Percentiles rank a stretch among this genome's conserved stretches.
Evolutionary conservation across 495 filamentous ascomycete genomes (phyloP).

Genomic region (Rostrohypoxylon terebratum): DNA sequence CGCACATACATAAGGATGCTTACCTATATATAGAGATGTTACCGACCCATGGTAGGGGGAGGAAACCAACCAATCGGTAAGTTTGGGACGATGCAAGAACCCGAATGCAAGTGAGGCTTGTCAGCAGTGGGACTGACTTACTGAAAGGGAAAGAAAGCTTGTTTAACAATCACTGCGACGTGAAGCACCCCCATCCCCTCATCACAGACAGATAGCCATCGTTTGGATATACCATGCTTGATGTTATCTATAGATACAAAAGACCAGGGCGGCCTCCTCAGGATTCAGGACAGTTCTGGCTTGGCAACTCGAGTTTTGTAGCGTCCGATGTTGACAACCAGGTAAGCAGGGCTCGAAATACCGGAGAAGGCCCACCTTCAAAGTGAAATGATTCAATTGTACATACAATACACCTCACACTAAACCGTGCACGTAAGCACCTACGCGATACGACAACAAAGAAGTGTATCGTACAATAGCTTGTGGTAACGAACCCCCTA

Average conservation of each 20-base stretch:
- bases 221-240: background rate
- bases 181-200: background rate
- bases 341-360: background rate
- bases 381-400: slow-evolving; percentile 20
- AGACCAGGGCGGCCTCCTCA: background rate
- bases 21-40: background rate
- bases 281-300: background rate
- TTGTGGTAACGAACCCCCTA: slow-evolving; percentile 21
- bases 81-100: background rate
- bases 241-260: slow-evolving; percentile 1
- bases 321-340: too few species aligned
- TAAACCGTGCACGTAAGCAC: slow-evolving; percentile 10
- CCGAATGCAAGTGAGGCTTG: slow-evolving; percentile 1
- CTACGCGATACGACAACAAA: slow-evolving; percentile 21
- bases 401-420: slow-evolving; percentile 10
- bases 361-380: background rate
- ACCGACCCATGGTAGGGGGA: background rate
- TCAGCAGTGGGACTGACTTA: background rate
- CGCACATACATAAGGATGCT: background rate
- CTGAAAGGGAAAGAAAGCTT: slow-evolving; percentile 1
- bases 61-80: slow-evolving; percentile 2
- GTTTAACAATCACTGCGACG: background rate
- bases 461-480: slow-evolving; percentile 26
- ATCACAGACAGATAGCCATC: background rate
- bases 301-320: background rate